Evolutionary conservation across 2,329 filamentous ascomycete species (phyloP).

Genomic region (Neophaeococcomyces aloes): DNA sequence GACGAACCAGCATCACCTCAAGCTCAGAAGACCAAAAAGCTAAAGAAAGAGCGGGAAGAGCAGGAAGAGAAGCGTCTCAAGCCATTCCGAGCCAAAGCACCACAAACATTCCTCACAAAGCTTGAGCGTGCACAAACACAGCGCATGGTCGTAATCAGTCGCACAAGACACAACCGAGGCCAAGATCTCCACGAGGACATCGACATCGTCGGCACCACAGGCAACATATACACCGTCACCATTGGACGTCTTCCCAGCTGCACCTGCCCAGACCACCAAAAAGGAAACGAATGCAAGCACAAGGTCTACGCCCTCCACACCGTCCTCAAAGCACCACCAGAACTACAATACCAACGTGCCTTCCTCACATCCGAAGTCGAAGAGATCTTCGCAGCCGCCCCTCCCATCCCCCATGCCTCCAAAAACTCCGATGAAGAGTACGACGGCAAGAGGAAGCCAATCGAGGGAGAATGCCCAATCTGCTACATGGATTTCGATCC

Average conservation of each 20-base stretch:
- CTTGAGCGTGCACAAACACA: constrained; percentile 41
- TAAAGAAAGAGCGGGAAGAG: constrained; percentile 23
- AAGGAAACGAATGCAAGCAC: constrained; percentile 51
- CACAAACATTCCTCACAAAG: constrained; percentile 37
- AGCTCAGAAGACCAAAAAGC: constrained; percentile 6
- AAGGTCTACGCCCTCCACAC: constrained; percentile 41
- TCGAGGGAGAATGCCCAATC: constrained; percentile 54
- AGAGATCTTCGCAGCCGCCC: constrained; percentile 45
- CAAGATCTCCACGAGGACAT: constrained; percentile 41
- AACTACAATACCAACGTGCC: constrained; percentile 50
- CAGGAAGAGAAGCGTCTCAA: constrained; percentile 27
- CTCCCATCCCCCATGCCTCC: constrained; percentile 34
- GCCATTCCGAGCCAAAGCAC: constrained; percentile 33
- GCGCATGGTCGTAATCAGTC: constrained; percentile 47
- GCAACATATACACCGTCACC: constrained; percentile 49
- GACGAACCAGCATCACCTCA: background rate
- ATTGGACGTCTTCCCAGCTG: constrained; percentile 45
- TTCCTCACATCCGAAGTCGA: constrained; percentile 49
- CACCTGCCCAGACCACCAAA: constrained; percentile 44
- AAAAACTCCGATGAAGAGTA: constrained; percentile 25
- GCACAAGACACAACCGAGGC: constrained; percentile 34
- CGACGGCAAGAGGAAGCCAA: constrained; percentile 44
- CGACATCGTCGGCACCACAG: constrained; percentile 49
- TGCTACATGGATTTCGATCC: constrained; percentile 48
- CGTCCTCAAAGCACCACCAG: constrained; percentile 45